Evolutionary conservation across 192 early-diverging fungal species (phyloP), one percentile per base, ranked within the genome.

Genomic region (Backusella mclennaniae): DNA sequence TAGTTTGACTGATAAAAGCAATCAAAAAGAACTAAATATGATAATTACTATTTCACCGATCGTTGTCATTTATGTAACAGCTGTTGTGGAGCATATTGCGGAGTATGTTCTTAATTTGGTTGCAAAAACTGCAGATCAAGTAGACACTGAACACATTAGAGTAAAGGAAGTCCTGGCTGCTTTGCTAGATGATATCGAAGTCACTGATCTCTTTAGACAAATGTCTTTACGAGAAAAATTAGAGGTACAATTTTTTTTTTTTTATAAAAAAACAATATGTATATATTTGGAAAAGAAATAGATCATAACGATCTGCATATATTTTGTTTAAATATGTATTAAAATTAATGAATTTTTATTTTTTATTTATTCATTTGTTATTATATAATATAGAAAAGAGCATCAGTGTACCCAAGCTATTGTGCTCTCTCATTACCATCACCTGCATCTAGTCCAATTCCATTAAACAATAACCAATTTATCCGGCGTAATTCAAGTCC

Each of bases 11-110:
- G 87, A 86, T 52, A 78, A 82, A 26, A 63, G 12, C 33, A 21
- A 35, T 35, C 49, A 35, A 63, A 6, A 38, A 11, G 46, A 59
- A 14, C 23, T 29, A 63, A 29, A 63, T 36, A 68, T 35, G 39
- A 70, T 11, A 15, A 66, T 76, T 15, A 33, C 53, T 8, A 72
- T 84, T 41, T 80, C 82, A 17, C 82, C 82, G 4, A 72, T 84
- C 21, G 73, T 84, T 35, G 83, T 86, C 59, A 88, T 90, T 59
- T 90, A 90, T 78, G 76, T 90, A 14, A 86, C 89, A 5, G 82
- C 89, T 23, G 78, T 90, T 2, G 68, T 90, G 21, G 89, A 90
- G 42, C 86, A 90, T 78, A 78, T 90, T 31, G 87, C 87, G 14
- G 89, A 90, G 52, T 86, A 88, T 81, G 71, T 88, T 12, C 73